Conservation (phyloP, 352 stramenopile genomes). For the Globisporangium heterothallicum region DNA sequence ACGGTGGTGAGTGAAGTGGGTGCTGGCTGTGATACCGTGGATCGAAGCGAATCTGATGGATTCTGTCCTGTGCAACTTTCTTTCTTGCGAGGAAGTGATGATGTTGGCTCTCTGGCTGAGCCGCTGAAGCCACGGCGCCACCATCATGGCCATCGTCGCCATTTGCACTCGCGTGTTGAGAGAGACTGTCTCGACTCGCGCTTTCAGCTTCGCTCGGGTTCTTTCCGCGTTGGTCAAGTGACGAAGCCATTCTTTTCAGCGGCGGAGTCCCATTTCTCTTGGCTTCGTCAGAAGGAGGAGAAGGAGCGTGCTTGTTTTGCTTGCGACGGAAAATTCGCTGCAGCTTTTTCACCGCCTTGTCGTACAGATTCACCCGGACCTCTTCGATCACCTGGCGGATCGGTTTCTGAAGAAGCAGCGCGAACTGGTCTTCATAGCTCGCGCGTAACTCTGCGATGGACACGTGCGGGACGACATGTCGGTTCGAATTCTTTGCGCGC, state of each 20-base stretch:
- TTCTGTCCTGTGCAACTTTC: conserved; percentile 12
- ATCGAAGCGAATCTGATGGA: conserved; percentile 21
- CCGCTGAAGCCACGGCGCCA: neutral
- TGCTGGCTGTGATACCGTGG: conserved; percentile 7
- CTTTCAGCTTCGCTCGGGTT: too few species aligned
- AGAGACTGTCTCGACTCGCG: too few species aligned
- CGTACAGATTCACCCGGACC: conserved; percentile 55
- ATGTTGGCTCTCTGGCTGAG: conserved; percentile 4
- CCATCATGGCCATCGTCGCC: neutral
- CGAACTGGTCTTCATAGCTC: conserved; percentile 43
- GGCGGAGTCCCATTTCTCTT: neutral
- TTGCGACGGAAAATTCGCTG: conserved; percentile 60
- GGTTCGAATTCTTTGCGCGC: conserved; percentile 56
- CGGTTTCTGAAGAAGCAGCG: conserved; percentile 35
- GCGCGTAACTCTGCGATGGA: conserved; percentile 35
- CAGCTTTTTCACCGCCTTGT: conserved; percentile 46
- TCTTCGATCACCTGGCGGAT: conserved; percentile 46
- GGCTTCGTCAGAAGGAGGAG: neutral
- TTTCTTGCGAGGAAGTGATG: conserved; percentile 11
- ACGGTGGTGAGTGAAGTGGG: neutral
- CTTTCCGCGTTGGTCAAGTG: too few species aligned
- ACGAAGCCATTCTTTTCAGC: neutral
- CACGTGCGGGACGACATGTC: conserved; percentile 40
- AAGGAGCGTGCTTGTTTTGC: conserved; percentile 11
- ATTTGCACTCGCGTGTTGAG: too few species aligned